A percentile compares a stretch with the other conserved stretches of the same genome.
Conservation (phyloP, 306 rosid species). For the Morella rubra region DNA sequence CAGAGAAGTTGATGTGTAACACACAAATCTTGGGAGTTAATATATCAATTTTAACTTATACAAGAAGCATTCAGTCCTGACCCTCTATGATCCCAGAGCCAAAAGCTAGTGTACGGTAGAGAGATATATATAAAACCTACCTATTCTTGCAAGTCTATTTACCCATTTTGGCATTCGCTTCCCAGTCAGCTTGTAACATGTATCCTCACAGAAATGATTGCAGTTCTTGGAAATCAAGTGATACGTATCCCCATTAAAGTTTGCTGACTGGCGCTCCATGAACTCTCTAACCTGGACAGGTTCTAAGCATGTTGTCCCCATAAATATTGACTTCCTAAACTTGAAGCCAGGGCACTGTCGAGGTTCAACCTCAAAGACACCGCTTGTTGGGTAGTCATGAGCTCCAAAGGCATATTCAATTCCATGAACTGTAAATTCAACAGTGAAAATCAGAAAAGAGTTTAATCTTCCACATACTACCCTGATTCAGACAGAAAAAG, state of each 20-base stretch:
- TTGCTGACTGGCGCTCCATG: constrained; percentile 76
- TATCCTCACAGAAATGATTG: constrained; percentile 91
- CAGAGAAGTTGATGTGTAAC: background rate
- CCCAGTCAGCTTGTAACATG: constrained; percentile 73
- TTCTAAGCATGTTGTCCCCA: constrained; percentile 89
- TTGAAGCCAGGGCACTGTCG: constrained; percentile 92
- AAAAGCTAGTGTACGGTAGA: constrained; percentile 12
- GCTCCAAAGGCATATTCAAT: constrained; percentile 98
- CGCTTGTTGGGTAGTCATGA: constrained; percentile 83
- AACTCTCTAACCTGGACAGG: constrained; percentile 82
- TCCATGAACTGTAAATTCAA: constrained; percentile 65
- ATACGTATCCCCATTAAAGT: constrained; percentile 74
- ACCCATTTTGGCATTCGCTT: constrained; percentile 88
- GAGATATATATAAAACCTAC: constrained; percentile 33
- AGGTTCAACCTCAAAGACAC: constrained; percentile 92
- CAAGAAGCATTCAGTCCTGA: constrained; percentile 15
- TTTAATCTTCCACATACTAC: constrained; percentile 2
- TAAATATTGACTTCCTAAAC: constrained; percentile 81
- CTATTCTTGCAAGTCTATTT: constrained; percentile 90
- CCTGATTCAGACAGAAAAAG: constrained; percentile 1
- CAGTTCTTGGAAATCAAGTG: constrained; percentile 89
- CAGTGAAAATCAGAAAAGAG: constrained; percentile 18
- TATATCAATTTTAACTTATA: constrained; percentile 7
- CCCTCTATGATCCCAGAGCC: background rate
- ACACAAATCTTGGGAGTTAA: background rate